phyloP scores from a whole-genome alignment of 805 yeast species.

The Metschnikowia arizonensis region DNA sequence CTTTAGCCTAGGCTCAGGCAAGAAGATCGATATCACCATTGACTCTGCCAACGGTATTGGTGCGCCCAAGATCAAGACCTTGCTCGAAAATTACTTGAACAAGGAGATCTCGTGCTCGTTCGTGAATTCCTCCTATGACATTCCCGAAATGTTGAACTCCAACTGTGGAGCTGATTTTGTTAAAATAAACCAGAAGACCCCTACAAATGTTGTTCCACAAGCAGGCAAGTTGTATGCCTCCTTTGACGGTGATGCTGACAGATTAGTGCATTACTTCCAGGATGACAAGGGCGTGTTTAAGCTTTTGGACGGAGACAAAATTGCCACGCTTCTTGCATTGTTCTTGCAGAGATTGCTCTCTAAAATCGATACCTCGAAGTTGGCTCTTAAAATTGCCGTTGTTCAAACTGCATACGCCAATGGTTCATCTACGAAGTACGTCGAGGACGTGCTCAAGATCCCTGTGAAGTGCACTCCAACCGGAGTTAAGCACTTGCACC shows the following conservation, averaged over 20 bases:
- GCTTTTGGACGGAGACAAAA: slow-evolving; percentile 88
- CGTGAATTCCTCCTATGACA: slow-evolving; percentile 51
- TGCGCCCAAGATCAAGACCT: slow-evolving; percentile 59
- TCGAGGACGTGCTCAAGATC: slow-evolving; percentile 54
- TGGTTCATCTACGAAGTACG: slow-evolving; percentile 79
- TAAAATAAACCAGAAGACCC: slow-evolving; percentile 80
- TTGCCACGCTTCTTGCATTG: slow-evolving; percentile 77
- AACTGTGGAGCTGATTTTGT: slow-evolving; percentile 96
- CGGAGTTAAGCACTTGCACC: slow-evolving; percentile 95
- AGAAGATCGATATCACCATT: slow-evolving; percentile 50
- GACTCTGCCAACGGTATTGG: slow-evolving; percentile 99
- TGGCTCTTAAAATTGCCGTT: slow-evolving; percentile 61
- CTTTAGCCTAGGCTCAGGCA: slow-evolving; percentile 19
- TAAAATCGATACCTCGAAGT: slow-evolving; percentile 42
- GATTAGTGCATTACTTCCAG: slow-evolving; percentile 76
- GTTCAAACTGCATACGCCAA: slow-evolving; percentile 98
- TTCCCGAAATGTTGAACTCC: slow-evolving; percentile 61
- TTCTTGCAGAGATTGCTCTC: slow-evolving; percentile 52
- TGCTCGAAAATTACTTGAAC: slow-evolving; percentile 41
- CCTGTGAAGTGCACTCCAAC: slow-evolving; percentile 91
- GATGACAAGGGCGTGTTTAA: slow-evolving; percentile 40
- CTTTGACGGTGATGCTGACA: slow-evolving; percentile 96
- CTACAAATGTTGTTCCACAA: slow-evolving; percentile 50
- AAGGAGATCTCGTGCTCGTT: slow-evolving; percentile 38
- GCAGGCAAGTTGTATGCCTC: slow-evolving; percentile 63